Conservation (phyloP, 2,329 filamentous ascomycete species). For the Colletotrichum navitas region DNA sequence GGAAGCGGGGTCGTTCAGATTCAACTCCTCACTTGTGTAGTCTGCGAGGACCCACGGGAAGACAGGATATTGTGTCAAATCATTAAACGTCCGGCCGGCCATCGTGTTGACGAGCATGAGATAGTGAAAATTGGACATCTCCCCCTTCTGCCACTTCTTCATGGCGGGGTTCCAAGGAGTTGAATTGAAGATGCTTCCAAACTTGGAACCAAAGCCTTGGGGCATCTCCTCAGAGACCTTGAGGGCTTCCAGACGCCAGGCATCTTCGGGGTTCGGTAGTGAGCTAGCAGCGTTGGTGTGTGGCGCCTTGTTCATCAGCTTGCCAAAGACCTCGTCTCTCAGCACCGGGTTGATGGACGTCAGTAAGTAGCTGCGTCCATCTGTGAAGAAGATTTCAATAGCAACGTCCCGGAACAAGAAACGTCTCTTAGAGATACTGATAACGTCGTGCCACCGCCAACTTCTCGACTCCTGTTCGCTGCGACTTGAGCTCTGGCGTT, state of each 20-base stretch:
- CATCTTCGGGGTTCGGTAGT: slow-evolving; percentile 83
- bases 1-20: slow-evolving; percentile 84
- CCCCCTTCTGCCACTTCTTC: slow-evolving; percentile 90
- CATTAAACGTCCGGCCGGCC: slow-evolving; percentile 96
- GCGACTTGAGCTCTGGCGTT: slow-evolving; percentile 67
- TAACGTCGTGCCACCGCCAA: slow-evolving; percentile 95
- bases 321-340: slow-evolving; percentile 84
- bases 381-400: slow-evolving; percentile 97
- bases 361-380: slow-evolving; percentile 93
- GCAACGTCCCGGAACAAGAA: slow-evolving; percentile 97
- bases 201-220: slow-evolving; percentile 82
- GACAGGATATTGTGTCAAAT: slow-evolving; percentile 96
- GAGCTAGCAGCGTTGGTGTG: slow-evolving; percentile 79
- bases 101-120: slow-evolving; percentile 99
- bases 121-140: slow-evolving; percentile 99
- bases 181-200: slow-evolving; percentile 91
- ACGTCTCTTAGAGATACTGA: slow-evolving; percentile 94
- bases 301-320: slow-evolving; percentile 82
- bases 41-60: slow-evolving; percentile 98
- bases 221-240: slow-evolving; percentile 72
- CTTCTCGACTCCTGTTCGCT: slow-evolving; percentile 85
- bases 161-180: slow-evolving; percentile 86
- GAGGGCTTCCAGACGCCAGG: slow-evolving; percentile 90
- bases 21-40: slow-evolving; percentile 93
- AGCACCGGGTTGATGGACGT: slow-evolving; percentile 81